Percentiles rank a stretch among this genome's conserved stretches.
Evolutionary conservation across 495 filamentous ascomycete genomes (phyloP).

Genomic region (Neurospora sp.): DNA sequence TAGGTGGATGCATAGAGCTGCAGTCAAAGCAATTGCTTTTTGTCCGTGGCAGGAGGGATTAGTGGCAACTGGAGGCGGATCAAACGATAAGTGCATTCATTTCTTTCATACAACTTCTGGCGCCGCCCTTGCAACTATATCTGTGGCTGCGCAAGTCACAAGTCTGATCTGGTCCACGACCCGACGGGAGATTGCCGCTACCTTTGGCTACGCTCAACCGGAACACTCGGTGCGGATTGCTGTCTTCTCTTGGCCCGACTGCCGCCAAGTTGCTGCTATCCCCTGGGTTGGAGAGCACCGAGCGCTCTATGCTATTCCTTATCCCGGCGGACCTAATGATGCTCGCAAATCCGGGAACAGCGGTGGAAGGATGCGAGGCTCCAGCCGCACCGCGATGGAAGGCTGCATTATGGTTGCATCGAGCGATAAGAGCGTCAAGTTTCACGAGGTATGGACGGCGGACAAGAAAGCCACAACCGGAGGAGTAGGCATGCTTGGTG

Average conservation of each 20-base stretch:
- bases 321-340: constrained; percentile 47
- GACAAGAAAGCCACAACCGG: constrained; percentile 45
- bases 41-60: constrained; percentile 88
- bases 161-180: constrained; percentile 84
- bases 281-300: constrained; percentile 79
- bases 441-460: constrained; percentile 86
- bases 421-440: constrained; percentile 90
- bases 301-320: constrained; percentile 65
- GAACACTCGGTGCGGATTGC: constrained; percentile 87
- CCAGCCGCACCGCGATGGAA: constrained; percentile 57
- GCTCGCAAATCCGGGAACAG: constrained; percentile 1
- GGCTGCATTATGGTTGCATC: constrained; percentile 92
- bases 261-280: constrained; percentile 76
- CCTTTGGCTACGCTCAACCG: constrained; percentile 91
- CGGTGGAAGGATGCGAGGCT: constrained; percentile 1
- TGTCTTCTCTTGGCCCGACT: constrained; percentile 92
- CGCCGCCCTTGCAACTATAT: constrained; percentile 78
- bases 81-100: constrained; percentile 90
- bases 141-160: constrained; percentile 88
- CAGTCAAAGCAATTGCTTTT: constrained; percentile 95
- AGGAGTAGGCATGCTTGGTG: constrained; percentile 61
- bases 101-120: constrained; percentile 88
- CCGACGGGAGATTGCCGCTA: constrained; percentile 80
- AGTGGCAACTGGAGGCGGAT: constrained; percentile 84
- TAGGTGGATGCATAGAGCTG: constrained; percentile 69